Evolutionary conservation across 169 alveolate genomes (phyloP), one percentile per base, ranked within the genome.

Genomic region (Cryptosporidium viatorum): DNA sequence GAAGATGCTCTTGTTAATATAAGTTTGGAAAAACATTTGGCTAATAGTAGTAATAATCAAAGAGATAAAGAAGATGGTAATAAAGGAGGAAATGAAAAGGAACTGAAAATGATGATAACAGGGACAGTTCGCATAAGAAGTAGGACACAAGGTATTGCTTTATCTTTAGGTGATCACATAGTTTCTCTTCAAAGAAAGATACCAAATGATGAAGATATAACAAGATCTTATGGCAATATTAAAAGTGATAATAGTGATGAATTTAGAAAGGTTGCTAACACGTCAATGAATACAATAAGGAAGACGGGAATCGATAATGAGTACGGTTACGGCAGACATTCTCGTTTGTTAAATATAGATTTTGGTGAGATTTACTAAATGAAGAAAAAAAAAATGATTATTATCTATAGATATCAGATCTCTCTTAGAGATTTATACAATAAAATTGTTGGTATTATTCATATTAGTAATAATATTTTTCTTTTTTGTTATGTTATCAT

Each of bases 1-100:
- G 99, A 97, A 86, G 99, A 97, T 84, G 98, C 98, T 33, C 86
- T 97, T 7, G 96, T 97, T 52, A 97, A 97, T 84, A 45, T 97
- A 26, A 95, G 98, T 45, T 89, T 95, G 41, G 97, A 95, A 69
- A 93, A 84, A 85, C 92, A 91, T 9, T 75, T 85, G 50, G 92
- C 73, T 35, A 67, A 84, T 43, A 92, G 91, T 84, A 67, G 85
- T 43, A 92, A 92, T 84, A 92, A 93, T 50, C 71, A 86, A 14
- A 95, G 95, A 39, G 85, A 92, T n/a, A n/a, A n/a, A n/a, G n/a
- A n/a, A n/a, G n/a, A n/a, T n/a, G n/a, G n/a, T n/a, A n/a, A n/a
- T n/a, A n/a, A n/a, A n/a, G n/a, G n/a, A 52, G 92, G 92, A 71
- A 89, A 93, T 73, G 91, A 92, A 23, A 92, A 95, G 84, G 92